Evolutionary conservation across 2,329 filamentous ascomycete genomes (phyloP).

Genomic region (Aspergillus sp.): DNA sequence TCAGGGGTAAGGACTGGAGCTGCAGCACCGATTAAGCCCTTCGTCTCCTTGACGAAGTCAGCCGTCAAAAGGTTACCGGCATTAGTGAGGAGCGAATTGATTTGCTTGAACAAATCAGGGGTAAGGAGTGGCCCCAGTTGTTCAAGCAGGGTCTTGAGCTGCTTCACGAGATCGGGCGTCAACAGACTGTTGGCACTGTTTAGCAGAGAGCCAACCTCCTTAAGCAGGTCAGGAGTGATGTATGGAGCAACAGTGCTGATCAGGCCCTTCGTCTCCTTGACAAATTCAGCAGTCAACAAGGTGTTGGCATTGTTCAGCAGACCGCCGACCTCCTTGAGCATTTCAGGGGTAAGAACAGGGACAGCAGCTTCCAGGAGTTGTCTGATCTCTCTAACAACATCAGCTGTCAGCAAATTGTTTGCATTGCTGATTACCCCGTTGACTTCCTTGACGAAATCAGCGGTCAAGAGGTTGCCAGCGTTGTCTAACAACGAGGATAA

Average conservation of each 20-base stretch:
- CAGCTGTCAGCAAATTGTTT: conserved; percentile 24
- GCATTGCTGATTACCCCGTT: conserved; percentile 30
- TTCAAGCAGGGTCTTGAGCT: conserved; percentile 18
- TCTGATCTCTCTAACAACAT: conserved; percentile 27
- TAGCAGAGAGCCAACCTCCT: conserved; percentile 18
- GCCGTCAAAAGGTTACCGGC: conserved; percentile 24
- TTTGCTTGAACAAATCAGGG: conserved; percentile 19
- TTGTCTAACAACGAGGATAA: conserved; percentile 15
- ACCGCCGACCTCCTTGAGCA: conserved; percentile 19
- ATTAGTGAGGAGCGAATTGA: conserved; percentile 20
- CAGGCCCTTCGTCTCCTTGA: conserved; percentile 25
- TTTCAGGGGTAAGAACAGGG: conserved; percentile 24
- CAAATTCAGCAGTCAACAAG: conserved; percentile 29
- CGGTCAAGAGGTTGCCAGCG: conserved; percentile 20
- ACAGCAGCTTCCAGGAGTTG: conserved; percentile 25
- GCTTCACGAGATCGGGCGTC: conserved; percentile 21
- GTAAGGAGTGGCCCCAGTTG: conserved; percentile 17
- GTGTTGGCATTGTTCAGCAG: conserved; percentile 26
- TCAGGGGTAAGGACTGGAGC: conserved; percentile 27
- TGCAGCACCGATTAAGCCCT: conserved; percentile 21
- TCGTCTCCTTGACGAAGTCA: conserved; percentile 25
- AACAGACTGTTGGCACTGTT: conserved; percentile 24
- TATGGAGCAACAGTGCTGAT: conserved; percentile 17
- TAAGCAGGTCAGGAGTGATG: conserved; percentile 18
- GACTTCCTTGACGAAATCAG: conserved; percentile 27